Conservation (phyloP, 1,284 basidiomycete species). For the Porodaedalea pini region DNA sequence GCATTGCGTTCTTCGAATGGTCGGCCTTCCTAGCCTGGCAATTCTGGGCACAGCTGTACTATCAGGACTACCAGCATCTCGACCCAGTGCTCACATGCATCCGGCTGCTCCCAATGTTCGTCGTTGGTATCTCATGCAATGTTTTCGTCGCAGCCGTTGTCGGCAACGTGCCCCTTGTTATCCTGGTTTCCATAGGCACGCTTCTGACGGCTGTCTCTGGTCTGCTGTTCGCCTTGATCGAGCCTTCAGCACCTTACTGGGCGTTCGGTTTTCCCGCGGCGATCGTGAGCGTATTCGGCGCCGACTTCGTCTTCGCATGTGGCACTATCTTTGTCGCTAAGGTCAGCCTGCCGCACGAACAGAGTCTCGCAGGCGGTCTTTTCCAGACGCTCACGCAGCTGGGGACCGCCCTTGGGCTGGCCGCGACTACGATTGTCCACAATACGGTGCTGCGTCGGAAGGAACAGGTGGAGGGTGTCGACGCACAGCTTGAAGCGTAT, state of each 20-base stretch:
- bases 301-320: constrained; percentile 74
- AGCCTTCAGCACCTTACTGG: constrained; percentile 67
- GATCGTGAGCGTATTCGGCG: constrained; percentile 68
- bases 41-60: constrained; percentile 63
- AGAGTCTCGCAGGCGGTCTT: constrained; percentile 73
- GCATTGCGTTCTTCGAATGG: constrained; percentile 70
- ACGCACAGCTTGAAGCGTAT: constrained; percentile 49
- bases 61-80: constrained; percentile 57
- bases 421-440: constrained; percentile 72
- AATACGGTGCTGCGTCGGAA: constrained; percentile 45
- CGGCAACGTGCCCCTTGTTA: constrained; percentile 50
- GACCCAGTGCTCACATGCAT: constrained; percentile 69
- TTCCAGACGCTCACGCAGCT: constrained; percentile 78
- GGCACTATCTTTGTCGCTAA: constrained; percentile 77
- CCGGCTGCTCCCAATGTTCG: constrained; percentile 73
- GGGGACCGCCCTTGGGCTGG: constrained; percentile 72
- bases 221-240: constrained; percentile 71
- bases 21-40: constrained; percentile 55
- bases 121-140: constrained; percentile 69
- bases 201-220: constrained; percentile 60
- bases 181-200: constrained; percentile 60
- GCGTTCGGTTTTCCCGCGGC: constrained; percentile 78
- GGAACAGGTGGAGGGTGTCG: constrained; percentile 30
- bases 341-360: constrained; percentile 69
- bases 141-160: constrained; percentile 62